Evolutionary conservation across 257 asterid genomes (phyloP).

Genomic region (Prunella vulgaris): DNA sequence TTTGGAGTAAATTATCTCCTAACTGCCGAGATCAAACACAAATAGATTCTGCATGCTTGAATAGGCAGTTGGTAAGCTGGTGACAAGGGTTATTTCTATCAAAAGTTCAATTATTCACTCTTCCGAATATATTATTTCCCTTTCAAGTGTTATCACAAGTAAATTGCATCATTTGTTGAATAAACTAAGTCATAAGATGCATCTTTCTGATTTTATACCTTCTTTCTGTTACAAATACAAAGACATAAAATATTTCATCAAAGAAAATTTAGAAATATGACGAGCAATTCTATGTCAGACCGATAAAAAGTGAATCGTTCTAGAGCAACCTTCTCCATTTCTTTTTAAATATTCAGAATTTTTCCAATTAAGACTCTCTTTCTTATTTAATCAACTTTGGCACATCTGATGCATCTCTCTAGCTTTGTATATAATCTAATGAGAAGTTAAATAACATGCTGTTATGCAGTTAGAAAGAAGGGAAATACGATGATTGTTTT

Average conservation of each 20-base stretch:
- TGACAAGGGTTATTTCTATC: background rate
- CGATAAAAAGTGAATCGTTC: too few species aligned
- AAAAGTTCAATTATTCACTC: background rate
- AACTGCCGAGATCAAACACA: background rate
- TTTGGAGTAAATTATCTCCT: constrained; percentile 9
- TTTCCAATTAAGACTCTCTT: background rate
- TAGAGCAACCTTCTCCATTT: background rate
- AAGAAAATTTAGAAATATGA: background rate
- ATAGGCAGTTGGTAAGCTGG: background rate
- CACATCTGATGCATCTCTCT: background rate
- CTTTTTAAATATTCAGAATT: background rate
- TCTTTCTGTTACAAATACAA: background rate
- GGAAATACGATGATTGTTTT: background rate
- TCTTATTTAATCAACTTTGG: background rate
- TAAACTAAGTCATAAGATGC: background rate
- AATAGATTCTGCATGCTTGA: background rate
- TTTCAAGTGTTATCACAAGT: background rate
- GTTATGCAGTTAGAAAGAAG: constrained; percentile 2
- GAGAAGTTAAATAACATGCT: background rate
- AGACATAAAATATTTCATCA: background rate
- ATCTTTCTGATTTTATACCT: background rate
- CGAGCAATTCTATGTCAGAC: background rate
- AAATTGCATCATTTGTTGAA: background rate
- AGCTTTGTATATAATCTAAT: background rate
- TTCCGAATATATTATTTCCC: background rate